Conservation (phyloP, 345 rosid species). For the Clarkia xantiana region DNA sequence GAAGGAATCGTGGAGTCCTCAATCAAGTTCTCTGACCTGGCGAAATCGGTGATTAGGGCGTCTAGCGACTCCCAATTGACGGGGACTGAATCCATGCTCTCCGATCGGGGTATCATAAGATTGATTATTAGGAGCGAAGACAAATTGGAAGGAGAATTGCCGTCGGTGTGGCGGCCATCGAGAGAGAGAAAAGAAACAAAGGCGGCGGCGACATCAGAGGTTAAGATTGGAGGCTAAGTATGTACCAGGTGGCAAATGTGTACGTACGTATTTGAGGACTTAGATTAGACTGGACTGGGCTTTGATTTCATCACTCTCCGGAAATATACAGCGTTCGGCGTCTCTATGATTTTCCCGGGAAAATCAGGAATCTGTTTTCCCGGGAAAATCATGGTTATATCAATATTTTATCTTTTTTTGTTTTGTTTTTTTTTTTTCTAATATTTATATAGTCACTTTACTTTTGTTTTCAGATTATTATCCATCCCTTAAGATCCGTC, state of each 20-base stretch:
- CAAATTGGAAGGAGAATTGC: background rate
- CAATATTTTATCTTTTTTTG: no score
- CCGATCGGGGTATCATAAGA: constrained; percentile 7
- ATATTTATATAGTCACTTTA: no score
- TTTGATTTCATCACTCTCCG: no score
- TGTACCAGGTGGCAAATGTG: constrained; percentile 17
- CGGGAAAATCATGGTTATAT: no score
- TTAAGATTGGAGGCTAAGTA: constrained; percentile 11
- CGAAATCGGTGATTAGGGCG: constrained; percentile 64
- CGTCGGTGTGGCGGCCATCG: background rate
- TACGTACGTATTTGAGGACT: no score
- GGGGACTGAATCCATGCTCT: constrained; percentile 43
- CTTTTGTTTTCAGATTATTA: no score
- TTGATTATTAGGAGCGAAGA: constrained; percentile 2
- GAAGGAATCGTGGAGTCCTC: constrained; percentile 26
- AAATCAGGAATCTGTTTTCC: background rate
- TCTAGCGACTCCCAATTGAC: constrained; percentile 95
- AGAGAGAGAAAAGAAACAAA: constrained; percentile 6
- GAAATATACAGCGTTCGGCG: no score
- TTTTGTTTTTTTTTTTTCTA: no score
- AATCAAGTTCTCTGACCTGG: constrained; percentile 65
- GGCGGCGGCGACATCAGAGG: constrained; percentile 21
- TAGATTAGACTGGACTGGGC: no score
- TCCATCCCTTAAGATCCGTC: no score
- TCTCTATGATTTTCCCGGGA: no score